These are phyloP conservation scores for Penicillium sp. DNA, from an alignment of 2,329 filamentous ascomycete species.

Conservation along the genomic window DNA sequence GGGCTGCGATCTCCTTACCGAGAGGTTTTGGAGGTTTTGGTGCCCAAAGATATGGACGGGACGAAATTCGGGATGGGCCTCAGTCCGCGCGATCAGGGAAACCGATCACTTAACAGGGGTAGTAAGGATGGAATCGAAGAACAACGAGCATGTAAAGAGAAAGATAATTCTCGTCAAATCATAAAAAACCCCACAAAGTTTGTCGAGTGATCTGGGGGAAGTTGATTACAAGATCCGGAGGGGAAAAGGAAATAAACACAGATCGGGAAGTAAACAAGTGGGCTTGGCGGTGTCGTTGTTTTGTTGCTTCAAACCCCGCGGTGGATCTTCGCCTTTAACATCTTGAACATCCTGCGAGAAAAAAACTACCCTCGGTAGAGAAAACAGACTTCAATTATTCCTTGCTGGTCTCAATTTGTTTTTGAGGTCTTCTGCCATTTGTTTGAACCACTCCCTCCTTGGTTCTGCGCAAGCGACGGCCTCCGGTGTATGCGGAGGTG, in stretches of 20 bases:
- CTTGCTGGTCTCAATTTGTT: background rate
- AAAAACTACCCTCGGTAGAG: background rate
- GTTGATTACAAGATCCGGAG: background rate
- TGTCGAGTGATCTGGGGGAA: background rate
- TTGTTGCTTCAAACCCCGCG: constrained; percentile 26
- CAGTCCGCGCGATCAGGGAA: constrained; percentile 10
- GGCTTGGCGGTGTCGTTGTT: constrained; percentile 25
- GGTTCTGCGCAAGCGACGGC: constrained; percentile 7
- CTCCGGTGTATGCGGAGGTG: constrained; percentile 21
- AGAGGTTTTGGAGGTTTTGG: constrained; percentile 15
- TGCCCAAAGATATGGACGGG: constrained; percentile 21
- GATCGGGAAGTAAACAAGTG: constrained; percentile 28
- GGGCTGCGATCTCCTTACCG: background rate
- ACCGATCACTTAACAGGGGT: background rate
- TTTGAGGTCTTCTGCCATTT: background rate
- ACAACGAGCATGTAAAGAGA: background rate
- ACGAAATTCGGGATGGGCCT: constrained; percentile 9
- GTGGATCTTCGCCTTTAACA: constrained; percentile 14
- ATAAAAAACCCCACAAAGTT: background rate
- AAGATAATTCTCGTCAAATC: background rate
- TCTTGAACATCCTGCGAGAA: background rate
- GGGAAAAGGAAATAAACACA: constrained; percentile 20
- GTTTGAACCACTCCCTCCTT: background rate
- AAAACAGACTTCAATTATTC: background rate
- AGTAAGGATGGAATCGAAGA: background rate